Conservation (phyloP, 2,329 filamentous ascomycete genomes). For the Sclerotinia trifoliorum region DNA sequence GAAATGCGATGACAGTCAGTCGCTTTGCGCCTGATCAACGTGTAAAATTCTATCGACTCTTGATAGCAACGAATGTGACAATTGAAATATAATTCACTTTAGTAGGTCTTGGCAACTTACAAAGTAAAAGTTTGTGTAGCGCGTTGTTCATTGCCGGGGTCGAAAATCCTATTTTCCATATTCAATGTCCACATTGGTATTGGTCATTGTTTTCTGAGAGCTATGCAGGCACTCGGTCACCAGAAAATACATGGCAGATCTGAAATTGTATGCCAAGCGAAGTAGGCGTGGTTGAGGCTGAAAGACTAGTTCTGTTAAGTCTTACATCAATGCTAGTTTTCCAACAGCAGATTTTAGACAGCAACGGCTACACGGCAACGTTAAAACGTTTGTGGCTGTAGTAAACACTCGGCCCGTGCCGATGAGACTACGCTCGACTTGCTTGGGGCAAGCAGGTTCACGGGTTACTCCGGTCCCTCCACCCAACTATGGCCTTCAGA, state of each 20-base stretch:
- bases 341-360: not conserved
- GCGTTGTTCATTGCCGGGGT: not conserved
- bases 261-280: not conserved
- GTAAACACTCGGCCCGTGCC: not conserved
- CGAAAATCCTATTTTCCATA: not conserved
- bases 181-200: not conserved
- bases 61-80: not conserved
- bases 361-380: not conserved
- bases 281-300: not conserved
- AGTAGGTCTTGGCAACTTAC: not conserved
- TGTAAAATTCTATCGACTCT: not conserved
- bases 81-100: not conserved
- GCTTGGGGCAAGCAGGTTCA: not conserved
- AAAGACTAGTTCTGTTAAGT: not conserved
- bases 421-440: not conserved
- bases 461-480: not conserved
- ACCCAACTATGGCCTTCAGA: not conserved
- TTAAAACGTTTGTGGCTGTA: not conserved
- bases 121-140: not conserved
- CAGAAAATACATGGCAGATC: not conserved
- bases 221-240: not conserved
- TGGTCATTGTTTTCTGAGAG: not conserved
- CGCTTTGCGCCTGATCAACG: not conserved
- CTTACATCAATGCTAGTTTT: not conserved
- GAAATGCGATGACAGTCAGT: not conserved